Conservation (phyloP, 192 early-diverging fungal species). For the Entomortierella parvispora region DNA sequence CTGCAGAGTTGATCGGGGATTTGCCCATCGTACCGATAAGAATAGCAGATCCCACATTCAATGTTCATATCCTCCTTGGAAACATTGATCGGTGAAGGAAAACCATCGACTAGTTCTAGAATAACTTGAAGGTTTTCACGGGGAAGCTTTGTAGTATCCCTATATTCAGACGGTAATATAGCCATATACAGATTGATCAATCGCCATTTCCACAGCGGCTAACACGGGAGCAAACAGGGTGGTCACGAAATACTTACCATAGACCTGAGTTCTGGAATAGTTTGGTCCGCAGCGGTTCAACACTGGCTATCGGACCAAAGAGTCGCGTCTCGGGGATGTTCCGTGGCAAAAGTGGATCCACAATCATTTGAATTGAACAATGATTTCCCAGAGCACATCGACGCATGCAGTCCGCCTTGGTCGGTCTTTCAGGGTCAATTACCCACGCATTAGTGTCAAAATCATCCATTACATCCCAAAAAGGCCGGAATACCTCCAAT, state of each 20-base stretch:
- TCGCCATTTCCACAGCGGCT: too few relatives aligned
- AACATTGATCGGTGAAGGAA: constrained; percentile 27
- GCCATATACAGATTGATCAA: background rate
- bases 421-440: constrained; percentile 49
- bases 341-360: constrained; percentile 26
- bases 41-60: constrained; percentile 49
- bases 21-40: constrained; percentile 41
- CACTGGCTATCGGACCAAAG: constrained; percentile 22
- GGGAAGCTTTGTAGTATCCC: constrained; percentile 20
- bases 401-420: constrained; percentile 40
- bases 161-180: background rate
- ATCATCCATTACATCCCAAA: constrained; percentile 54
- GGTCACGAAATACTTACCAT: constrained; percentile 27
- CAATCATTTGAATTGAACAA: constrained; percentile 40
- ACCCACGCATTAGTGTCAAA: constrained; percentile 50
- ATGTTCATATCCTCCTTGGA: constrained; percentile 44
- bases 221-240: background rate
- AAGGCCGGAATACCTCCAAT: constrained; percentile 22
- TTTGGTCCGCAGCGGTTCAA: constrained; percentile 43
- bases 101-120: constrained; percentile 29
- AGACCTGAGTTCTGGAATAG: constrained; percentile 18
- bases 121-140: constrained; percentile 33
- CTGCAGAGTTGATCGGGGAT: constrained; percentile 45
- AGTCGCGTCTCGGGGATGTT: constrained; percentile 28
- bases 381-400: constrained; percentile 50